Percentiles rank a stretch among this genome's conserved stretches.
phyloP scores from a whole-genome alignment of 768 basidiomycete genomes.

The Brasilioporus rufonigricans region DNA sequence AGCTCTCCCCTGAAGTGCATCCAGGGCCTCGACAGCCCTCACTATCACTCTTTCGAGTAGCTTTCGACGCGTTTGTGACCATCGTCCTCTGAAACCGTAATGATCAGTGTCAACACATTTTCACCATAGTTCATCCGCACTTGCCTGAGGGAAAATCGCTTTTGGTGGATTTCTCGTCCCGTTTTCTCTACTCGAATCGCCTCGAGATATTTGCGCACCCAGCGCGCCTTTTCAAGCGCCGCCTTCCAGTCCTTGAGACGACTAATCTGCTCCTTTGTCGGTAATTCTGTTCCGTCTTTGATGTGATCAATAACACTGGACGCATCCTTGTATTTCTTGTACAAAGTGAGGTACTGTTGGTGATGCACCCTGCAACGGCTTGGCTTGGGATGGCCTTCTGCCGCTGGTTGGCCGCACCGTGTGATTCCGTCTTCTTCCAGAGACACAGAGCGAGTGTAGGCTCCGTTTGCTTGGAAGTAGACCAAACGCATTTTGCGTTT shows the following conservation, averaged over 20 bases:
- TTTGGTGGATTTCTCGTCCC: conserved; percentile 31
- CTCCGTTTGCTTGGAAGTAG: too few relatives aligned
- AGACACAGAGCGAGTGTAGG: too few relatives aligned
- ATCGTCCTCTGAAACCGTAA: conserved; percentile 23
- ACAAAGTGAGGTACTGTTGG: too few relatives aligned
- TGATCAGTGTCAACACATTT: too few relatives aligned
- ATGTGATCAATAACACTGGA: conserved; percentile 24
- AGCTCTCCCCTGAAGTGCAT: conserved; percentile 19
- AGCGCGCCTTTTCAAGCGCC: conserved; percentile 19
- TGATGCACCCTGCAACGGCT: too few relatives aligned
- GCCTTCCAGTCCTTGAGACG: conserved; percentile 9
- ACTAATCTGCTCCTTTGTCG: conserved; percentile 15
- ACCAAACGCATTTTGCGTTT: too few relatives aligned
- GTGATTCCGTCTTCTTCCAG: too few relatives aligned
- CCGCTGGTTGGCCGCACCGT: too few relatives aligned
- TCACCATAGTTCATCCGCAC: too few relatives aligned
- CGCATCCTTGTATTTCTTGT: conserved; percentile 27
- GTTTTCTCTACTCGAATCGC: conserved; percentile 32
- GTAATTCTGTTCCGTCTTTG: conserved; percentile 12
- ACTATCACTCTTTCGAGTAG: conserved; percentile 30
- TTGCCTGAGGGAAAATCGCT: conserved; percentile 28
- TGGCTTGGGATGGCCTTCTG: too few relatives aligned
- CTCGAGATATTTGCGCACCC: conserved; percentile 30
- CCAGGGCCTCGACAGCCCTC: conserved; percentile 17
- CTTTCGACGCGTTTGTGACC: conserved; percentile 31